Conservation (phyloP, 2,329 filamentous ascomycete genomes). For the Fusarium mundagurra region DNA sequence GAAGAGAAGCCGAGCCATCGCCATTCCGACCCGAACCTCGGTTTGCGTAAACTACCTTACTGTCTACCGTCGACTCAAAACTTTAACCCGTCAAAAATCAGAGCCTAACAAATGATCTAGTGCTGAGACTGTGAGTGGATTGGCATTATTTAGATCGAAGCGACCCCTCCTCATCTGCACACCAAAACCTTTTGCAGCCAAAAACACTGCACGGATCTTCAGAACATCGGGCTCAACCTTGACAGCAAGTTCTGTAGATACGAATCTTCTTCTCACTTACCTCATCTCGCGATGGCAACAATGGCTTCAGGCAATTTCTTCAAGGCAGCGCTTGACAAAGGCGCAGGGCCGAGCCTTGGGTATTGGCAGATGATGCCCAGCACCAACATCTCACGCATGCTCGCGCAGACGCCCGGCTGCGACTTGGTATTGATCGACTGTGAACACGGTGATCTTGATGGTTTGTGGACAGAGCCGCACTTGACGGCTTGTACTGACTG, state of each 20-base stretch:
- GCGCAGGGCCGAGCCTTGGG: background rate
- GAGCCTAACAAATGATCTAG: accelerated
- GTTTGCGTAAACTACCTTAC: background rate
- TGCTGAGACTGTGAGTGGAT: accelerated
- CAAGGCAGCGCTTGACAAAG: slow-evolving; percentile 6
- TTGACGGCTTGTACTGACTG: background rate
- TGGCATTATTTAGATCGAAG: background rate
- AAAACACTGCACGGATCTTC: background rate
- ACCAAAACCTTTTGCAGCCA: background rate
- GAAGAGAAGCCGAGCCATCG: background rate
- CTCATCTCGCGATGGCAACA: background rate
- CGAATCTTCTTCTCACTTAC: accelerated
- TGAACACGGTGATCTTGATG: slow-evolving; percentile 14
- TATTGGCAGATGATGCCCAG: slow-evolving; percentile 19
- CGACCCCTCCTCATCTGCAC: background rate
- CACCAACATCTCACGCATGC: slow-evolving; percentile 15
- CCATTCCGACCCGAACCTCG: background rate
- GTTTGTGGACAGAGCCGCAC: background rate
- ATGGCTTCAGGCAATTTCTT: slow-evolving; percentile 2
- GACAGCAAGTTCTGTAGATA: no score
- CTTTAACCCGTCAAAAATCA: accelerated
- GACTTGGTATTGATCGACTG: slow-evolving; percentile 15
- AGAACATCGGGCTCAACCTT: background rate
- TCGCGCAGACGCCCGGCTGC: slow-evolving; percentile 7
- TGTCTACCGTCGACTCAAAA: background rate